Evolutionary conservation across 2,329 filamentous ascomycete species (phyloP).

Genomic region (Venturia pyrina): DNA sequence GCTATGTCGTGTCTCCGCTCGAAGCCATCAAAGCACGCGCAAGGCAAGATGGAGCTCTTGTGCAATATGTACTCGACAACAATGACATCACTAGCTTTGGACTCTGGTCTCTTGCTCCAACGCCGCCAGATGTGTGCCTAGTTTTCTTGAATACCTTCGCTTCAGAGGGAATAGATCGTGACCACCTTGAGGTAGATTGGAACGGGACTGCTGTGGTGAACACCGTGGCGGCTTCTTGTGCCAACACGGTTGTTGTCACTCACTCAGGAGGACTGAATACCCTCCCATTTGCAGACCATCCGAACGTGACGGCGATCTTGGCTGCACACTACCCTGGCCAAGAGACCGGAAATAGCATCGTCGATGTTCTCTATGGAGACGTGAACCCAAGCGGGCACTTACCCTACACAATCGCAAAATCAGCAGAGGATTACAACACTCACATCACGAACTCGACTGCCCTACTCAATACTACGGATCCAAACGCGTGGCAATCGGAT

Average conservation of each 20-base stretch:
- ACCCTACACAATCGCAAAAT: slow-evolving; percentile 58
- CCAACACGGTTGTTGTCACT: slow-evolving; percentile 30
- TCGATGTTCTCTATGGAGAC: slow-evolving; percentile 69
- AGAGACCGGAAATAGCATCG: slow-evolving; percentile 73
- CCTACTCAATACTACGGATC: slow-evolving; percentile 28
- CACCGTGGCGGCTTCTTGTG: slow-evolving; percentile 28
- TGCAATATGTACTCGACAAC: slow-evolving; percentile 22
- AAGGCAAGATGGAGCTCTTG: slow-evolving; percentile 18
- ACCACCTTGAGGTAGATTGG: slow-evolving; percentile 38
- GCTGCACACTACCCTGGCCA: slow-evolving; percentile 49
- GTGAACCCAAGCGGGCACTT: slow-evolving; percentile 69
- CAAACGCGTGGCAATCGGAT: slow-evolving; percentile 40
- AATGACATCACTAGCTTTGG: slow-evolving; percentile 17
- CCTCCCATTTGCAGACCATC: slow-evolving; percentile 24
- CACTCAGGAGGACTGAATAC: slow-evolving; percentile 28
- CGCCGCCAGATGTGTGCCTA: slow-evolving; percentile 26
- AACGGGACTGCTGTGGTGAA: slow-evolving; percentile 32
- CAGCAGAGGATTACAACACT: slow-evolving; percentile 24
- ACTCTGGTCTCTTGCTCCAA: slow-evolving; percentile 9
- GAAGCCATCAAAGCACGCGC: slow-evolving; percentile 20
- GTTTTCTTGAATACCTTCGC: slow-evolving; percentile 39
- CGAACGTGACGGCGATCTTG: slow-evolving; percentile 30
- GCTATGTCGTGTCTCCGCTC: slow-evolving; percentile 34
- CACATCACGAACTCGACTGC: slow-evolving; percentile 16
- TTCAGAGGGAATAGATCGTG: slow-evolving; percentile 41